Percentiles rank a stretch among this genome's conserved stretches.
Evolutionary conservation across 108 stramenopile genomes (phyloP).

Genomic region (Thalassiosira profunda): DNA sequence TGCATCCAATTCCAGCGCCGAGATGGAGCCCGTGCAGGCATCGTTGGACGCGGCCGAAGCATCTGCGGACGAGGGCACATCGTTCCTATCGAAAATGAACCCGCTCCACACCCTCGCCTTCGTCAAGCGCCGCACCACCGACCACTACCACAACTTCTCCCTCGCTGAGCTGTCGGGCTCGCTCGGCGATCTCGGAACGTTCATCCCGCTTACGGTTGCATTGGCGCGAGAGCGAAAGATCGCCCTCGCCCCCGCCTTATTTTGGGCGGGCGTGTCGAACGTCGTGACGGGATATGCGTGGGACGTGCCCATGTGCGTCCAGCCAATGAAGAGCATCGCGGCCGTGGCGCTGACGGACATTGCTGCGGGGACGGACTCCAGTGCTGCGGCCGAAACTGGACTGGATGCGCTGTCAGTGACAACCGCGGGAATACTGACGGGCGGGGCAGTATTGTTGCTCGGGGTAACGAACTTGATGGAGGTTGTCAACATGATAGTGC

Average conservation of each 20-base stretch:
- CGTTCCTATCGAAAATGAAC: not conserved
- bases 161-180: conserved; percentile 74
- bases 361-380: conserved; percentile 15
- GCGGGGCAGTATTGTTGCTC: conserved; percentile 56
- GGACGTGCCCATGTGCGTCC: conserved; percentile 91
- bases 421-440: conserved; percentile 77
- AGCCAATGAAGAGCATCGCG: conserved; percentile 91
- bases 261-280: conserved; percentile 73
- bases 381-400: conserved; percentile 17
- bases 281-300: conserved; percentile 66
- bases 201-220: conserved; percentile 81
- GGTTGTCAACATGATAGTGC: conserved; percentile 73
- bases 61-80: not conserved
- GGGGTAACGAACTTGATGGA: conserved; percentile 73
- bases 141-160: conserved; percentile 28
- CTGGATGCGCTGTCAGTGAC: conserved; percentile 63
- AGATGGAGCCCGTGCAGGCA: too few relatives aligned
- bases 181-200: conserved; percentile 83
- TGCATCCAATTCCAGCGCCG: too few relatives aligned
- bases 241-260: conserved; percentile 69
- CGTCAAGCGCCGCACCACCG: not conserved
- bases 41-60: not conserved
- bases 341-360: conserved; percentile 67
- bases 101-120: not conserved
- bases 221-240: conserved; percentile 67